phyloP scores from a whole-genome alignment of 257 asterid species.

The Anisodus acutangulus region DNA sequence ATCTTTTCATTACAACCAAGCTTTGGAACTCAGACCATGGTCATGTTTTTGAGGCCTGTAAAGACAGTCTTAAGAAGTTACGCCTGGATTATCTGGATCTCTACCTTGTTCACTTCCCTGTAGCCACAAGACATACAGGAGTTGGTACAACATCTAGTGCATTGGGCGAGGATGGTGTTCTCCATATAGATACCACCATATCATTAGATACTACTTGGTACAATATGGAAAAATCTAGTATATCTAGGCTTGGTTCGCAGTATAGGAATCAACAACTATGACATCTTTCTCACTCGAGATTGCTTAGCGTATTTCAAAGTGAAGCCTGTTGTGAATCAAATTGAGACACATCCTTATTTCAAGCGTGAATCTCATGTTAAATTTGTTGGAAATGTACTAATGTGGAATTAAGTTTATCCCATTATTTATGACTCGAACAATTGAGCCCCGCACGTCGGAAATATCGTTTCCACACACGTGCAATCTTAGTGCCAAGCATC shows the following conservation, averaged over 20 bases:
- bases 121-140: slow-evolving; percentile 76
- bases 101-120: slow-evolving; percentile 67
- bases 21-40: slow-evolving; percentile 83
- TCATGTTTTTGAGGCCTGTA: slow-evolving; percentile 70
- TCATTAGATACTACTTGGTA: slow-evolving; percentile 73
- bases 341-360: slow-evolving; percentile 75
- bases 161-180: slow-evolving; percentile 62
- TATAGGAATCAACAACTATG: slow-evolving; percentile 80
- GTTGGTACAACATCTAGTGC: slow-evolving; percentile 63
- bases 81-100: slow-evolving; percentile 63
- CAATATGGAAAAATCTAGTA: slow-evolving; percentile 61
- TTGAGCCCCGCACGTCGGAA: too few relatives aligned
- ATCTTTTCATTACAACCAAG: slow-evolving; percentile 71
- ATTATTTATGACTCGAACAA: too few relatives aligned
- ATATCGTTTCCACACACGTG: too few relatives aligned
- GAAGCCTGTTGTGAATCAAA: slow-evolving; percentile 76
- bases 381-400: too few relatives aligned
- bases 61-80: slow-evolving; percentile 63
- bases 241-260: slow-evolving; percentile 64
- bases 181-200: slow-evolving; percentile 65
- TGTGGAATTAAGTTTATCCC: too few relatives aligned
- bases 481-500: too few relatives aligned
- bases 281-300: slow-evolving; percentile 67
- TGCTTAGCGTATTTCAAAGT: slow-evolving; percentile 70
- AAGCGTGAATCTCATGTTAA: slow-evolving; percentile 46